Conservation (phyloP, 2,329 filamentous ascomycete species). For the Thelonectria blattea region DNA sequence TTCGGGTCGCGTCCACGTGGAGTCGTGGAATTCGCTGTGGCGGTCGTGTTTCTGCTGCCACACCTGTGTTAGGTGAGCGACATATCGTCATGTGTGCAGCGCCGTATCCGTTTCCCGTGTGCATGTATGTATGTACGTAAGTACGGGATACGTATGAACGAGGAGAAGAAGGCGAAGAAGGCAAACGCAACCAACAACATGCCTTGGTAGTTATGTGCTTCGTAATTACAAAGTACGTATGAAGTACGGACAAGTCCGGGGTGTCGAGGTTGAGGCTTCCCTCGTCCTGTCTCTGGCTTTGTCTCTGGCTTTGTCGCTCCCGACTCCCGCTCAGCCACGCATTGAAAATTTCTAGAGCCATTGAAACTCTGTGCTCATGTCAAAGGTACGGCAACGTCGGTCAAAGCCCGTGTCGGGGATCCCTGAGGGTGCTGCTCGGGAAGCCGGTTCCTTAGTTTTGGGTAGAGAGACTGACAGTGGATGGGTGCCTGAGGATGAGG, state of each 20-base stretch:
- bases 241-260: no score
- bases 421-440: not conserved
- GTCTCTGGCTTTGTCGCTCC: not conserved
- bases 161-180: not conserved
- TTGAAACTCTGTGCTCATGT: not conserved
- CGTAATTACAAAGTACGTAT: no score
- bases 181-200: no score
- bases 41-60: not conserved
- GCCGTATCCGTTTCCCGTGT: constrained; percentile 9
- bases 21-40: constrained; percentile 35
- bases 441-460: constrained; percentile 3
- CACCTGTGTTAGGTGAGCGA: constrained; percentile 7
- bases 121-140: not conserved
- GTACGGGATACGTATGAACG: not conserved
- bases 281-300: not conserved
- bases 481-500: not conserved
- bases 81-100: constrained; percentile 6
- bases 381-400: not conserved
- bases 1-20: constrained; percentile 31
- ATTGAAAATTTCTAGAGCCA: not conserved
- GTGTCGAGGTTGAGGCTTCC: no score
- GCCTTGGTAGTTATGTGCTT: no score
- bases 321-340: constrained; percentile 6
- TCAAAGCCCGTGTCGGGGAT: not conserved
- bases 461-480: not conserved